These are phyloP conservation scores for Diaporthe longicolla DNA, from an alignment of 2,329 filamentous ascomycete genomes.

Conservation along the genomic window DNA sequence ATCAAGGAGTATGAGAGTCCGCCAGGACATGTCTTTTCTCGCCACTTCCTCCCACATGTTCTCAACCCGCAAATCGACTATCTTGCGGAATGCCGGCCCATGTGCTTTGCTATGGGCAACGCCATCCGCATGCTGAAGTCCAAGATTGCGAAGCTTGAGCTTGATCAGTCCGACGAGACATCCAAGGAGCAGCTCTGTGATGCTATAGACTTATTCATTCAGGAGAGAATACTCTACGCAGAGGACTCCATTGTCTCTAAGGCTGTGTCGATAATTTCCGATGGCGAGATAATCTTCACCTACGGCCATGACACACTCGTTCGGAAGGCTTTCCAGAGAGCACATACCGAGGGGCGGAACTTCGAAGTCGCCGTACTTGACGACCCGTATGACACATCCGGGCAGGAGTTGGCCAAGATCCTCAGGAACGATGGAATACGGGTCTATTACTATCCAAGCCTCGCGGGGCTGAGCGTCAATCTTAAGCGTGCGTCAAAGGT, in stretches of 20 bases:
- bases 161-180: constrained; percentile 83
- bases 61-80: constrained; percentile 97
- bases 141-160: constrained; percentile 90
- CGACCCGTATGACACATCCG: constrained; percentile 68
- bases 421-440: constrained; percentile 78
- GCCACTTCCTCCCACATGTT: constrained; percentile 91
- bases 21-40: constrained; percentile 83
- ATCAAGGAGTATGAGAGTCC: constrained; percentile 95
- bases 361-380: constrained; percentile 92
- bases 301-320: constrained; percentile 91
- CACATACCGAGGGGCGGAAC: constrained; percentile 76
- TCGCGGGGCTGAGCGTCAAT: constrained; percentile 82
- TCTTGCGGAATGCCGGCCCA: constrained; percentile 91
- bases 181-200: constrained; percentile 85
- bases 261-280: constrained; percentile 80
- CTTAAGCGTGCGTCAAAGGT: constrained; percentile 78
- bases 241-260: constrained; percentile 87
- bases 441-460: constrained; percentile 83
- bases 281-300: constrained; percentile 87
- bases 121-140: constrained; percentile 96
- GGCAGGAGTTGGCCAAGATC: constrained; percentile 74
- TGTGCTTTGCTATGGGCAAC: constrained; percentile 97
- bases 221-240: constrained; percentile 89
- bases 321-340: constrained; percentile 83
- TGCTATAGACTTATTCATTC: constrained; percentile 90